Evolutionary conservation across 2,329 filamentous ascomycete genomes (phyloP), one percentile per base, ranked within the genome.

Genomic region (Ceratocystis alfenasii): DNA sequence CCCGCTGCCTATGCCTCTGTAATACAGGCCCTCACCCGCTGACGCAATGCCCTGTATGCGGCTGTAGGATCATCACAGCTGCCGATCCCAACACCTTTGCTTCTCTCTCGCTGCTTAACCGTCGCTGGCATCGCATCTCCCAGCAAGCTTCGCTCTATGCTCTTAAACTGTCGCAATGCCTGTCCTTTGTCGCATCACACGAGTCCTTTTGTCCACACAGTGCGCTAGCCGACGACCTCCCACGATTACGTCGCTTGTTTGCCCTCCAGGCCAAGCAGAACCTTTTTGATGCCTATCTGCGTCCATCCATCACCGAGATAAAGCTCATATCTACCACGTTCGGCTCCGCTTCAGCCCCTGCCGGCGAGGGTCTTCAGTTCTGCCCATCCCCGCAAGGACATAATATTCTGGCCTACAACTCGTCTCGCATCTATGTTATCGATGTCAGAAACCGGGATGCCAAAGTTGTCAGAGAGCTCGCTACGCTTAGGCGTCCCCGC

Each of bases 341-440:
- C 70, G 93, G 88, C 73, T 92, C 89, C 0, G 90, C 88, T 1
- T 90, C 90, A 25, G 87, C 87, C 68, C 90, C 90, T 1, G 87
- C 88, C 44, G 89, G 89, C 41, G 90, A 95, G 74, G 89, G 89
- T 59, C 89, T 95, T 77, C 88, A 90, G 65, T 95, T 95, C 74
- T 85, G 83, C 69, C 84, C 90, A 67, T 95, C 90, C 1, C 85
- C 89, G 5, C 84, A 82, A 65, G 90, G 89, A 1, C 85, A 87
- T 70, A 83, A 87, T 70, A 76, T 95, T 36, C 81, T 95, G 50
- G 90, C 88, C 63, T 89, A 91, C 74, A 95, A 90, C 74, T 95
- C 90, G 46, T 92, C 90, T 12, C 82, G 90, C 66, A 89, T 95
- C 69, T 88, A 92, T 71, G 83, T 95, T 44, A 78, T 95, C 63